Evolutionary conservation across 2,329 filamentous ascomycete genomes (phyloP), one percentile per base, ranked within the genome.

Genomic region (Penicillium paneum): DNA sequence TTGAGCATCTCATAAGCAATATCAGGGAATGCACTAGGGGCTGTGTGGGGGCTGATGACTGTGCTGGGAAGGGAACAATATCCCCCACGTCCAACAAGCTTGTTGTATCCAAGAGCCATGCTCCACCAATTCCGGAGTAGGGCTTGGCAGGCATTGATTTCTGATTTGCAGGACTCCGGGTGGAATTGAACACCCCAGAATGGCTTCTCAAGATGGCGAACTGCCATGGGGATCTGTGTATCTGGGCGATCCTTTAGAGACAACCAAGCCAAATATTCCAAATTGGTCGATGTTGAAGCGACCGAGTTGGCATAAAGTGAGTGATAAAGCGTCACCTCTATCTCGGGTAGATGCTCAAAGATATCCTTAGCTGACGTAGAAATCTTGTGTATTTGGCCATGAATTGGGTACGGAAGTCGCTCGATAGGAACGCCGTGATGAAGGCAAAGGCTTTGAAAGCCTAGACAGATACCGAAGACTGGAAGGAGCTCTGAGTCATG

Each of bases 161-260:
- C 74, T 36, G 90, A 88, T 4, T 91, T 95, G 70, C 91, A 96
- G 0, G 90, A 96, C 71, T 97, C 91, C 0, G 91, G 91, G 67
- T 96, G 91, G 64, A 94, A 96, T 67, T 96, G 92, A 17, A 96
- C 79, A 0, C 89, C 92, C 86, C 89, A 95, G 59, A 93, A 89
- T 0, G 92, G 91, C 60, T 84, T 86, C 1, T 60, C 67, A 17
- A 69, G 74, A 69, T 96, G 91, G 59, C 80, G 83, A 15, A 87
- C 84, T 0, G 83, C 89, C 90, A 95, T 95, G n/a, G 94, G 80
- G 59, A 85, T 85, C 42, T 69, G 66, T 21, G 64, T 64, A 13
- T 61, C 65, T 8, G 67, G 58, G 11, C 67, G 64, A 59, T 82
- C 79, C 12, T 70, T 64, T 32, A 72, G 49, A n/a, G 58, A 59